A percentile compares a stretch with the other conserved stretches of the same genome.
Evolutionary conservation across 1,284 basidiomycete species (phyloP).

Genomic region (Ceratobasidium sp.): DNA sequence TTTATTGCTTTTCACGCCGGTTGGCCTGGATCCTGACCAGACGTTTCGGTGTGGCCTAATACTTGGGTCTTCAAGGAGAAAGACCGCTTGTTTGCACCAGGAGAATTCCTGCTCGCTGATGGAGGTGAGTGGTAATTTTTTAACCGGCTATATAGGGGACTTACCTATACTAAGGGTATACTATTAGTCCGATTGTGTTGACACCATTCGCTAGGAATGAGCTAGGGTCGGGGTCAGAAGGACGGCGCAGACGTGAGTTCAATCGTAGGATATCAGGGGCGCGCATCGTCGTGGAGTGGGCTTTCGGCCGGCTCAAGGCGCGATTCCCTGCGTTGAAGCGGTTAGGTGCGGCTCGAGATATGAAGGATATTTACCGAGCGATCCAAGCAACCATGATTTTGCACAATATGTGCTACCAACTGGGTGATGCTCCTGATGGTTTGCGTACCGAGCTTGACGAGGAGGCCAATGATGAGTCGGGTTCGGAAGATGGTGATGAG

Average conservation of each 20-base stretch:
- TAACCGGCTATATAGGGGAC: neutral
- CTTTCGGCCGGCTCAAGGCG: neutral
- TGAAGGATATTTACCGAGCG: neutral
- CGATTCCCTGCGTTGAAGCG: neutral
- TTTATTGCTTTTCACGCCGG: slow-evolving; percentile 4
- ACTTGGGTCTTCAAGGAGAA: neutral
- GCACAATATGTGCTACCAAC: slow-evolving; percentile 7
- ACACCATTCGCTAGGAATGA: neutral
- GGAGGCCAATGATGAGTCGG: too few relatives aligned
- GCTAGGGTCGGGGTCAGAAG: neutral
- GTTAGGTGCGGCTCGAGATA: neutral
- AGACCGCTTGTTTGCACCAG: neutral
- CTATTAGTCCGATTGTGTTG: neutral
- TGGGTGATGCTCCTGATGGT: neutral
- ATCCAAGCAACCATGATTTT: slow-evolving; percentile 15
- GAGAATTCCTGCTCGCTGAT: slow-evolving; percentile 15
- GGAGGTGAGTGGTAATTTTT: slow-evolving; percentile 1
- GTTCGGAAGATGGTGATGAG: too few relatives aligned
- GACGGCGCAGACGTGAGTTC: neutral
- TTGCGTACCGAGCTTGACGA: neutral
- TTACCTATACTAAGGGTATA: slow-evolving; percentile 15
- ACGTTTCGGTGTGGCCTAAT: neutral
- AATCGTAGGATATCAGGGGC: neutral
- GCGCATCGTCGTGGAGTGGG: neutral
- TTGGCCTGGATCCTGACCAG: neutral